Evolutionary conservation across 2,329 filamentous ascomycete species (phyloP).

Genomic region (Fusarium pseudocircinatum): DNA sequence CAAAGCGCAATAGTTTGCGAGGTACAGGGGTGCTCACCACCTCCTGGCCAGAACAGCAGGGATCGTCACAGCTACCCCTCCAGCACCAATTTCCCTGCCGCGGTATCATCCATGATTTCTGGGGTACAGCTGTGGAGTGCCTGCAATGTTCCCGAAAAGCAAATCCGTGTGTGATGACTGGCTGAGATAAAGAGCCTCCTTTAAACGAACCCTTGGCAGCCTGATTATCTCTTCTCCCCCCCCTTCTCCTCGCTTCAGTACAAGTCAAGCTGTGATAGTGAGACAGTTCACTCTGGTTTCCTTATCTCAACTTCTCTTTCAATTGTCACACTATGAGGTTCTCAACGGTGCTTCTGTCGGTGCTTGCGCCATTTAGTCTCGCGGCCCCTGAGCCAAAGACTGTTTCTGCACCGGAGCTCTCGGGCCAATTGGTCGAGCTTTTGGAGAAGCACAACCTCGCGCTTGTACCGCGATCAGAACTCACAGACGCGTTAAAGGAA

Average conservation of each 20-base stretch:
- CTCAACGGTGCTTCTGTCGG: slow-evolving; percentile 48
- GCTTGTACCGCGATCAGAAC: slow-evolving; percentile 56
- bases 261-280: neutral
- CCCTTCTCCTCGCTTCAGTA: neutral
- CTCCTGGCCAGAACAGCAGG: neutral
- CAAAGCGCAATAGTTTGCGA: slow-evolving; percentile 29
- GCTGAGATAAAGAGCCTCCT: slow-evolving; percentile 13
- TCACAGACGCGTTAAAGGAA: slow-evolving; percentile 56
- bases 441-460: slow-evolving; percentile 56
- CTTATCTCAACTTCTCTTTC: neutral
- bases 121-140: slow-evolving; percentile 20
- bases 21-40: slow-evolving; percentile 13
- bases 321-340: slow-evolving; percentile 49
- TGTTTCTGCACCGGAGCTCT: slow-evolving; percentile 45
- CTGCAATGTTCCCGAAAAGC: neutral
- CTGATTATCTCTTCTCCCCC: neutral
- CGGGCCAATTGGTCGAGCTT: slow-evolving; percentile 50
- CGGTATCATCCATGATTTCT: neutral
- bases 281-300: neutral
- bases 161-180: slow-evolving; percentile 16
- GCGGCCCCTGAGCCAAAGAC: slow-evolving; percentile 42
- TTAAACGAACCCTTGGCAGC: slow-evolving; percentile 1
- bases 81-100: slow-evolving; percentile 18
- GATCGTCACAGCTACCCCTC: neutral
- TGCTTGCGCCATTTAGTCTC: slow-evolving; percentile 48